phyloP scores from a whole-genome alignment of 805 yeast genomes.

The Yarrowia sp. region DNA sequence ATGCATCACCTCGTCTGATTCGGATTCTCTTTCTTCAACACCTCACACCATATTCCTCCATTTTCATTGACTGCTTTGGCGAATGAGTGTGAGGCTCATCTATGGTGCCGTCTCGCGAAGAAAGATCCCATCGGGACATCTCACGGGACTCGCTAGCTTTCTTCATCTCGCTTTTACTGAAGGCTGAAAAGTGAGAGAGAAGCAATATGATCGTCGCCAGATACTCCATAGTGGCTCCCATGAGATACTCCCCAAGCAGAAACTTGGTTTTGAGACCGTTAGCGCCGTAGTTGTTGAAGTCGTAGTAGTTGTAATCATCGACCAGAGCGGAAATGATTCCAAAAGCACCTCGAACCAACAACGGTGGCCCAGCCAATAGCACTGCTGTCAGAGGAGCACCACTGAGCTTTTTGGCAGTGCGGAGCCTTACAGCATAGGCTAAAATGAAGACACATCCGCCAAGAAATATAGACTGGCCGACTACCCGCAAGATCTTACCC shows the following conservation, averaged over 20 bases:
- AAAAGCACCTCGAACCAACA: conserved; percentile 7
- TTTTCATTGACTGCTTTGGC: not conserved
- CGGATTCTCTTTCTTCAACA: too few species aligned
- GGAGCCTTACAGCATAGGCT: conserved; percentile 2
- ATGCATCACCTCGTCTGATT: not conserved
- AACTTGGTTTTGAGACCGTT: not conserved
- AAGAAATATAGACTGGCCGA: not conserved
- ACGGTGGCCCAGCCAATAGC: not conserved
- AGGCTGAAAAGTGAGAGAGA: not conserved
- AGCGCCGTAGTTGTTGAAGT: not conserved
- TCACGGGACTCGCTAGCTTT: not conserved
- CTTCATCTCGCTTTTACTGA: not conserved
- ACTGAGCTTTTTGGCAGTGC: not conserved
- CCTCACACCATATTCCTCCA: not conserved
- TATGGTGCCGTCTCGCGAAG: not conserved
- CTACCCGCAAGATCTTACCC: conserved; percentile 1
- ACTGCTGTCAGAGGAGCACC: not conserved
- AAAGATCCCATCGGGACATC: not conserved
- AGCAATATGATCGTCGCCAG: not conserved
- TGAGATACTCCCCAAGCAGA: not conserved
- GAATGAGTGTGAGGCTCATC: not conserved
- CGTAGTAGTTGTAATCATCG: not conserved
- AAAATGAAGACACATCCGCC: not conserved
- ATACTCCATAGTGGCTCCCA: conserved; percentile 20
- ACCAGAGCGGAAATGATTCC: conserved; percentile 10